These are phyloP conservation scores for Aureobasidium namibiae DNA, from an alignment of 2,329 filamentous ascomycete genomes.

Conservation along the genomic window DNA sequence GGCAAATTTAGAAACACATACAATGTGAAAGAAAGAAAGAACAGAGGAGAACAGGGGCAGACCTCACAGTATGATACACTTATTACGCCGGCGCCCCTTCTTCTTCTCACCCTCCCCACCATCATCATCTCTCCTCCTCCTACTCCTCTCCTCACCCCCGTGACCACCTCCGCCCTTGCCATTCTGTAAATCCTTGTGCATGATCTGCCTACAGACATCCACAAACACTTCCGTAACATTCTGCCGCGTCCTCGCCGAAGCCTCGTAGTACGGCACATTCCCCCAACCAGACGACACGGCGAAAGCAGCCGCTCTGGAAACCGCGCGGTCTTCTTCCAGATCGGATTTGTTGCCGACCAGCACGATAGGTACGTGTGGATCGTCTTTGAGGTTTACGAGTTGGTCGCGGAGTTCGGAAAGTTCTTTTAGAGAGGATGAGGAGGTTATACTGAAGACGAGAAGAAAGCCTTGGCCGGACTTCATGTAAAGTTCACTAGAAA, in stretches of 20 bases:
- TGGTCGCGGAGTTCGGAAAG: conserved; percentile 75
- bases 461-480: conserved; percentile 88
- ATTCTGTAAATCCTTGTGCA: conserved; percentile 19
- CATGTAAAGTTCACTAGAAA: conserved; percentile 73
- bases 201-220: conserved; percentile 32
- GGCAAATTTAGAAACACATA: background rate
- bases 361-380: conserved; percentile 64
- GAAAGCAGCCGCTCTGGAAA: conserved; percentile 72
- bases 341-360: conserved; percentile 91
- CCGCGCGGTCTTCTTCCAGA: conserved; percentile 73
- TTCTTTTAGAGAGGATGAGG: conserved; percentile 72
- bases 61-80: conserved; percentile 10
- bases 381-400: conserved; percentile 85
- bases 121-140: background rate
- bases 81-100: background rate
- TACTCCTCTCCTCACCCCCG: background rate
- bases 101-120: background rate
- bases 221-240: conserved; percentile 85
- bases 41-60: background rate
- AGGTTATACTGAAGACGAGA: conserved; percentile 86
- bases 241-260: conserved; percentile 70
- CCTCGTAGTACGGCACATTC: conserved; percentile 82
- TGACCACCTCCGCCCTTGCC: background rate
- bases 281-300: conserved; percentile 80
- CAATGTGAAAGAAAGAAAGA: background rate